Evolutionary conservation across 2,329 filamentous ascomycete genomes (phyloP).

Genomic region (Calonectria pteridis): DNA sequence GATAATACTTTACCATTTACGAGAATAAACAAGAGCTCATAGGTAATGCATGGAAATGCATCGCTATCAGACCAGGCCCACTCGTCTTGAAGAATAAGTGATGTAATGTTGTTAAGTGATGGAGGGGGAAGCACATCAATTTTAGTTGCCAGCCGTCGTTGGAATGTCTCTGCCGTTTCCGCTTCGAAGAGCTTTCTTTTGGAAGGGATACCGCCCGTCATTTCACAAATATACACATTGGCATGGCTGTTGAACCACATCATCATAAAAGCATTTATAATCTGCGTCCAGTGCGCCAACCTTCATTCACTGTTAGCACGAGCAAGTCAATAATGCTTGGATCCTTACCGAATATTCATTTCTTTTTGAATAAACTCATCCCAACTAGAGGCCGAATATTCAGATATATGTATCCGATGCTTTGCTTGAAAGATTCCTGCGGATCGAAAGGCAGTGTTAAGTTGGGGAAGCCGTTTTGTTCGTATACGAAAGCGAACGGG

Average conservation of each 20-base stretch:
- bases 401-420: background rate
- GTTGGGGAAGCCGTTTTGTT: background rate
- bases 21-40: background rate
- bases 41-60: background rate
- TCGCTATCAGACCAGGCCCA: background rate
- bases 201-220: background rate
- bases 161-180: background rate
- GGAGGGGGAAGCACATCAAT: background rate
- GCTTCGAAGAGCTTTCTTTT: background rate
- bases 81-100: background rate
- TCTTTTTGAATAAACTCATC: background rate
- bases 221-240: background rate
- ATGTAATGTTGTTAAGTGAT: background rate
- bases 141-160: background rate
- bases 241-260: background rate
- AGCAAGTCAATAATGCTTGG: background rate
- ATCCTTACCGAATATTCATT: background rate
- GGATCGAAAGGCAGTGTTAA: background rate
- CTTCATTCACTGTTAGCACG: background rate
- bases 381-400: background rate
- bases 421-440: background rate
- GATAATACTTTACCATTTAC: background rate
- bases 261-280: background rate
- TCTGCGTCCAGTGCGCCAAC: background rate
- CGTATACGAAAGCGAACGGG: background rate